Evolutionary conservation across 305 asterid genomes (phyloP).

Genomic region (Solanum hybrid): DNA sequence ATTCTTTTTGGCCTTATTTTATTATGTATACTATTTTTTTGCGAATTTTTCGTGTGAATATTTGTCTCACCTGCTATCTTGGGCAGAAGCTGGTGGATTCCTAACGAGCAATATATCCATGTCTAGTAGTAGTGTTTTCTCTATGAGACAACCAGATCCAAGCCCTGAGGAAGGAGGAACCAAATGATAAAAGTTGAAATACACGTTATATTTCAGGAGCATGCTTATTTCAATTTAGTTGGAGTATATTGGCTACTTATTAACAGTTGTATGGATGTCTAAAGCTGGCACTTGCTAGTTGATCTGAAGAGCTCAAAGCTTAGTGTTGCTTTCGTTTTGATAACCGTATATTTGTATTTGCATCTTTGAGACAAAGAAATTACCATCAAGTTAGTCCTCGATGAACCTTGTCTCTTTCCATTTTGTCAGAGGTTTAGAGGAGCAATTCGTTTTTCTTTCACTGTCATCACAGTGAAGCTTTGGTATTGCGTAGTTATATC

Average conservation of each 20-base stretch:
- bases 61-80: background rate
- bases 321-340: background rate
- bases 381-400: background rate
- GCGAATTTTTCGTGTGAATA: background rate
- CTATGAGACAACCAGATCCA: background rate
- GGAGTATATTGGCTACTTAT: background rate
- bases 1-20: background rate
- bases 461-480: background rate
- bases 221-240: background rate
- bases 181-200: background rate
- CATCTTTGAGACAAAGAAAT: background rate
- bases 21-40: background rate
- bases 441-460: background rate
- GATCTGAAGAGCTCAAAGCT: background rate
- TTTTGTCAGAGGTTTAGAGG: background rate
- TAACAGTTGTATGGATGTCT: background rate
- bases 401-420: background rate
- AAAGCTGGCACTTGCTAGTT: background rate
- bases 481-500: background rate
- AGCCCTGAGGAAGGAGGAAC: background rate
- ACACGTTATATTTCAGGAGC: background rate
- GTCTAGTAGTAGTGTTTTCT: background rate
- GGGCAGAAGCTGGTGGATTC: background rate
- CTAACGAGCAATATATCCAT: background rate
- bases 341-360: background rate